Evolutionary conservation across 73 alveolate species (phyloP).

Genomic region (Symbiodinium pilosum): DNA sequence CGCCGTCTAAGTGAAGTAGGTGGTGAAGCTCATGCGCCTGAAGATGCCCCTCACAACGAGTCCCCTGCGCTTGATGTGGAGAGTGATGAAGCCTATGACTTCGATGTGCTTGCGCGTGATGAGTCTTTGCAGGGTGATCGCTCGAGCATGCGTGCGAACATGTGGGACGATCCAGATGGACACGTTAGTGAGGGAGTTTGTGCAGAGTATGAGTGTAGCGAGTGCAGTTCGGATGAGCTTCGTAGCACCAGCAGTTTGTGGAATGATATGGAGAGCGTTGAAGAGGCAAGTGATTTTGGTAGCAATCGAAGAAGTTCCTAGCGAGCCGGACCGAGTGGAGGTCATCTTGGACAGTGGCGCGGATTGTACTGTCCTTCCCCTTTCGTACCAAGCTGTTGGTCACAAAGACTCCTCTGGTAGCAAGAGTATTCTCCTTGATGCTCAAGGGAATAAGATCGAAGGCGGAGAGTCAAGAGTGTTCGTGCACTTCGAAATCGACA

Average conservation of each 20-base stretch:
- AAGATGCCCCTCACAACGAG: too few relatives aligned
- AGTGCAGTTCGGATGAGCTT: too few relatives aligned
- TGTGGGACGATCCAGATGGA: too few relatives aligned
- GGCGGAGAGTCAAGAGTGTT: not conserved
- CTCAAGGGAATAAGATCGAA: not conserved
- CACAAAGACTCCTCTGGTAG: not conserved
- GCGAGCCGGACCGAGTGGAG: not conserved
- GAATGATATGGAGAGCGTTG: not conserved
- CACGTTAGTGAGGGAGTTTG: too few relatives aligned
- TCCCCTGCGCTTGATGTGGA: too few relatives aligned
- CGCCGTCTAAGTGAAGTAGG: not conserved
- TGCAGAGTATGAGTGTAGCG: too few relatives aligned
- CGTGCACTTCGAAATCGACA: not conserved
- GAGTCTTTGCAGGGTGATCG: too few relatives aligned
- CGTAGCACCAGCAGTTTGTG: too few relatives aligned
- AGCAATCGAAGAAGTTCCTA: not conserved
- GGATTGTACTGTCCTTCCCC: not conserved
- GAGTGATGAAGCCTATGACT: too few relatives aligned
- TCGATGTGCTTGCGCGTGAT: too few relatives aligned
- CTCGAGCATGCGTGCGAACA: too few relatives aligned
- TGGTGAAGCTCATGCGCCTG: too few relatives aligned
- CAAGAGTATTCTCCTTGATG: not conserved
- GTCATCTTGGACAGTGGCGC: not conserved
- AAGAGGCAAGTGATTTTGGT: not conserved
- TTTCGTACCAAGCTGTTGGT: not conserved